Evolutionary conservation across 345 rosid species (phyloP), one percentile per base, ranked within the genome.

Genomic region (Rhizophora mangle): DNA sequence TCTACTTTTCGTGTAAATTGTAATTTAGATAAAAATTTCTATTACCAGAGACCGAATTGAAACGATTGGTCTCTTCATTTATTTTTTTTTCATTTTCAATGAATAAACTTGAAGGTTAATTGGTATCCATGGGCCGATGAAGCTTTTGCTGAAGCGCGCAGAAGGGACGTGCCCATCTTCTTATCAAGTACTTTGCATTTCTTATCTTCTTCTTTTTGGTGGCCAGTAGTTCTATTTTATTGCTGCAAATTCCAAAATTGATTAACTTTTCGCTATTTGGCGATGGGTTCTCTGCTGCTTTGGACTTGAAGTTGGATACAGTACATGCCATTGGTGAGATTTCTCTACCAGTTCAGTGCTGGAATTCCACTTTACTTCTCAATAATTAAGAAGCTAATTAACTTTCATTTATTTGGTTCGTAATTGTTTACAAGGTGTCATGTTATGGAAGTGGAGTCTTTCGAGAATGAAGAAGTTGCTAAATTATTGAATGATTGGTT

Each of bases 101-200:
- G 27, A 30, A 49, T 51, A 21, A 27, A 27, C 29, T 56, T 70
- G 70, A 78, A 93, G 97, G 97, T 94, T 69, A 81, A 89, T 81
- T 88, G 97, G 98, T 86, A 87, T 74, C 96, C 96, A 65, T 94
- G 97, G 98, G 87, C 92, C 27, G 96, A 89, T 46, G 95, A 89
- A 77, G 98, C 98, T 80, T 94, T 94, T 37, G 83, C 89, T 19
- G 88, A 84, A 83, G 97, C 98, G 21, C 81, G 79, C 66, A 86
- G 77, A 73, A 84, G 96, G 80, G 89, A 89, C 57, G 90, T 86
- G 20, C 98, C 98, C 36, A 89, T 94, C 81, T 94, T 94, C 87
- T 82, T 91, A 72, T 94, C 97, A 59, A 89, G 98, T 91, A 81
- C 57, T 21, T n/a, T 27, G 22, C 65, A n/a, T 68, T 39, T 66